phyloP scores from a whole-genome alignment of 2,329 filamentous ascomycete genomes.

The Diplodia corticola region DNA sequence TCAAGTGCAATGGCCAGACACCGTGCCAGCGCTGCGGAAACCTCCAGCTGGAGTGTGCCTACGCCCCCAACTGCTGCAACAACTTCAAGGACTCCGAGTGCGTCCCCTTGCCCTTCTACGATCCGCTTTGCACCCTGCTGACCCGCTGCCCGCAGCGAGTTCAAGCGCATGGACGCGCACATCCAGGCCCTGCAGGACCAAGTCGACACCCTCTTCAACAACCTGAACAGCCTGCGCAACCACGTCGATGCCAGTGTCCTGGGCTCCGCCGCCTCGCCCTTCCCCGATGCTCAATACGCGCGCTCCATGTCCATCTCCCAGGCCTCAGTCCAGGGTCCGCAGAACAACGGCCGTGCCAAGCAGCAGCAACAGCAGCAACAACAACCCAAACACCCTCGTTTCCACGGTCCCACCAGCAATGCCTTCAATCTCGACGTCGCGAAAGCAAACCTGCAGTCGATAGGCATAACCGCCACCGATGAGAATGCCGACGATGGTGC shows the following conservation, averaged over 20 bases:
- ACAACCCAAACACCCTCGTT: conserved; percentile 57
- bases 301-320: conserved; percentile 40
- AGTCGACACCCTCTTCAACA: conserved; percentile 73
- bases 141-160: conserved; percentile 58
- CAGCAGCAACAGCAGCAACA: neutral
- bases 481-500: conserved; percentile 63
- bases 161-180: conserved; percentile 75
- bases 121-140: neutral
- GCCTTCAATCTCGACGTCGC: conserved; percentile 85
- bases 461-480: conserved; percentile 73
- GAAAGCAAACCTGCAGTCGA: conserved; percentile 81
- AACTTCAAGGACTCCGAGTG: conserved; percentile 87
- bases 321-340: conserved; percentile 40
- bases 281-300: conserved; percentile 32
- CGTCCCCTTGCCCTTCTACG: conserved; percentile 26
- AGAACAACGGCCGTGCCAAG: conserved; percentile 42
- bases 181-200: conserved; percentile 78
- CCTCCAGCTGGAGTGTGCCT: conserved; percentile 62
- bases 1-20: conserved; percentile 67
- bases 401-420: conserved; percentile 82
- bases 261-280: conserved; percentile 19
- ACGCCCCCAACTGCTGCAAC: conserved; percentile 70
- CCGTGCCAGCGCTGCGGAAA: conserved; percentile 67
- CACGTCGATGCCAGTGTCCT: conserved; percentile 40
- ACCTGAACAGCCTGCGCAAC: conserved; percentile 65